Percentiles rank a stretch among this genome's conserved stretches.
phyloP scores from a whole-genome alignment of 164 flowering plant species.

The Saururus chinensis region DNA sequence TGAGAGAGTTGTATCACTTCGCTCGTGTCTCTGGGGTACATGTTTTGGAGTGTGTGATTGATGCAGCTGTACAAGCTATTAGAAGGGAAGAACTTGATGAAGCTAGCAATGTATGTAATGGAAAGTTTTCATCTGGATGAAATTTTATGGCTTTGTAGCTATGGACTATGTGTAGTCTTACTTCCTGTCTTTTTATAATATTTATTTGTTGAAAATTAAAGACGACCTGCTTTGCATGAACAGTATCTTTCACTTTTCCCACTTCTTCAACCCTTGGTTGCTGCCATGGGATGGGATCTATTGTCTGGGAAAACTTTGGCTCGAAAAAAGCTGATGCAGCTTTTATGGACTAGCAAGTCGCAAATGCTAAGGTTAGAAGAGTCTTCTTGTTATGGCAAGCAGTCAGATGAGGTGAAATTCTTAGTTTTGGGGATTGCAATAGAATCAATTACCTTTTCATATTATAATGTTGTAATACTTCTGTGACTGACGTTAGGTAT shows the following conservation, averaged over 20 bases:
- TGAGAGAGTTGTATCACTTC: constrained; percentile 84
- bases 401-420: constrained; percentile 65
- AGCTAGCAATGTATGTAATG: constrained; percentile 67
- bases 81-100: constrained; percentile 69
- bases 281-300: constrained; percentile 97
- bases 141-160: background rate
- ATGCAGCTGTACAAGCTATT: constrained; percentile 65
- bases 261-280: constrained; percentile 85
- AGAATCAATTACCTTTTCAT: background rate
- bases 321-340: constrained; percentile 67
- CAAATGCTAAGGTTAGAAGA: constrained; percentile 67
- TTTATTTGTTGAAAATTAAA: background rate
- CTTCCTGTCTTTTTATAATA: background rate
- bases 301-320: constrained; percentile 68
- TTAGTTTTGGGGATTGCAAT: background rate
- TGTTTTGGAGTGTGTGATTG: constrained; percentile 66
- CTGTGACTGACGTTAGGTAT: constrained; percentile 38
- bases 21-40: constrained; percentile 85
- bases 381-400: constrained; percentile 44
- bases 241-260: constrained; percentile 78
- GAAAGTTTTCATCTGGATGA: background rate
- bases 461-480: background rate
- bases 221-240: background rate
- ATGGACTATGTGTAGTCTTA: background rate
- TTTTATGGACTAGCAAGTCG: constrained; percentile 80